Base-by-base conservation (phyloP, 345 rosid genomes). In the Anacardium occidentale region DNA sequence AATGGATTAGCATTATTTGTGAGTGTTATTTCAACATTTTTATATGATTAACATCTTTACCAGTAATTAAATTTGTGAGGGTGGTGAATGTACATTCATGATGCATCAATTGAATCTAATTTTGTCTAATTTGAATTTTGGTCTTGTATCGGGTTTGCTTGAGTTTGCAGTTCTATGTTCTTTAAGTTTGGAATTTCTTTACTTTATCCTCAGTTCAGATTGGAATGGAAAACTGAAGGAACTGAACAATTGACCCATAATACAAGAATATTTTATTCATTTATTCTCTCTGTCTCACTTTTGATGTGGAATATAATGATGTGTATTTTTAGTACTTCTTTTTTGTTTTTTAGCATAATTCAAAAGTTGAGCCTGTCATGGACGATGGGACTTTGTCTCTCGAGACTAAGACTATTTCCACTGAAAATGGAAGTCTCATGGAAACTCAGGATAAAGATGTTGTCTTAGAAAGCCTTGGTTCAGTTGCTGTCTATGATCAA, bases 371-470 rank as follows among this genome's bases (percentile, higher is more conserved):
- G 73, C 77, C 84, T 20, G 68, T 82, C 68, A 54, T 71, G 45
- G 95, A 85, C 86, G 90, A 90, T 82, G 97, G 87, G 47, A 84
- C 74, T 80, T 78, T 85, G 62, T 77, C 66, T 55, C 82, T 83
- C 37, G 95, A 91, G 81, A 81, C 92, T 62, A 96, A 93, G 86
- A 83, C 85, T 61, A 71, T 88, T 56, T 77, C 93, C 45, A 78
- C 77, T 72, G 97, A 87, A 84, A 91, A 86, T 81, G 95, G 89
- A 63, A 83, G 75, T 70, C 59, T 79, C 62, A 65, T 85, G 70
- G 94, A 89, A 74, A 84, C 91, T 69, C 95, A 91, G 76, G 98
- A 96, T 74, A 93, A 96, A 82, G 99, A 93, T 79, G 89, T 87
- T 17, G 90, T 93, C 74, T 90, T 86, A 5, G 99, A 91, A 90